Base-by-base conservation (phyloP, 495 filamentous ascomycete genomes). In the Aspergillus egyptiacus region DNA sequence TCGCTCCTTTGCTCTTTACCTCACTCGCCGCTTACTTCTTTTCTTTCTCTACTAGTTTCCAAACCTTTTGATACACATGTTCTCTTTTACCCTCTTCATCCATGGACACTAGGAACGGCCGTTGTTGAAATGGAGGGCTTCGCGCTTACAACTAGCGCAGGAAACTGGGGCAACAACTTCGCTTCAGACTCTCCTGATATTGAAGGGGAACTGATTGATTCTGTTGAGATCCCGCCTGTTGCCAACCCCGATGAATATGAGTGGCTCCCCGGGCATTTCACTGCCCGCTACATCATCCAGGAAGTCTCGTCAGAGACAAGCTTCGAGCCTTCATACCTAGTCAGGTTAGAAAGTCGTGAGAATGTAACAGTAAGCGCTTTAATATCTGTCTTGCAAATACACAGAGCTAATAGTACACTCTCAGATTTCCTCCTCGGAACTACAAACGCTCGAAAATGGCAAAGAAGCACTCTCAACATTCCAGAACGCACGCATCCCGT, bases 291-390 rank as follows among this genome's bases (percentile, higher is more conserved):
- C 8, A 58, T 81, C 15, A 51, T 78, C 41, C 55, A 61, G 13
- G 61, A 55, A 17, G 43, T 42, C 0, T 46, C 17, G 9, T 40
- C 46, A 19, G 47, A 55, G 10, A 46, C 62, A 31, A 50, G 57
- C 22, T 50, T 62, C 5, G 47, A 50, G 18, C 55, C 61, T 24
- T 22, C 50, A n/a, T 78, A 76, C 54, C 61, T 55, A 30, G 69
- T 81, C 14, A 63, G 69, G 22, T 69, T 75, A 19, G 60, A 61
- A 36, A 76, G 74, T 60, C 71, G 68, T 11, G 74, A 71, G 35
- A 57, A 57, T 40, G 59, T 69, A 53, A 62, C 60, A 42, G 78
- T 79, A 50, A 61, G 71, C 60, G 19, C 20, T 22, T 39, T 13
- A 17, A 14, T 33, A 11, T 19, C 19, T 38, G 1, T 31, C 25